phyloP scores from a whole-genome alignment of 306 rosid genomes.

The Dryas octopetala region DNA sequence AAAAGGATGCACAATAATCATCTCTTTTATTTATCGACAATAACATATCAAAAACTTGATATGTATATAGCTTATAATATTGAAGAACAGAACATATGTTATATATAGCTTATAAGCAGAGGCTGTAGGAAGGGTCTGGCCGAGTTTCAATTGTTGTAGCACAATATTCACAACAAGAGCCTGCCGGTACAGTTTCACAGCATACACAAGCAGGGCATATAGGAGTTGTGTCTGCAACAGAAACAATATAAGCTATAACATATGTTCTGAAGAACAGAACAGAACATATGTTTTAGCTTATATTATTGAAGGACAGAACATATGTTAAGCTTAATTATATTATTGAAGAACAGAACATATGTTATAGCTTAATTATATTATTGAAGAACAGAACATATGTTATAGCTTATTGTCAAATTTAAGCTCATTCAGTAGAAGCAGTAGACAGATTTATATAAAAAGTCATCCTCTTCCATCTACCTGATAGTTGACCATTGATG shows the following conservation, averaged over 20 bases:
- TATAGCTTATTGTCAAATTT: neutral
- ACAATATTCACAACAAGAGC: constrained; percentile 50
- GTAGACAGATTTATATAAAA: neutral
- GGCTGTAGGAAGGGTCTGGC: neutral
- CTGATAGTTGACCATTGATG: constrained; percentile 81
- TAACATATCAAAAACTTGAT: no score
- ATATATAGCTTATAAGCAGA: neutral
- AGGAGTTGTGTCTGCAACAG: constrained; percentile 12
- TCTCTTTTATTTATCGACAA: no score
- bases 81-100: neutral
- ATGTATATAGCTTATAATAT: no score
- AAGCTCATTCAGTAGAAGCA: constrained; percentile 13
- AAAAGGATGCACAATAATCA: no score
- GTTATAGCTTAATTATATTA: no score
- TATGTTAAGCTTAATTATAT: no score
- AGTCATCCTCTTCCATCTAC: constrained; percentile 35
- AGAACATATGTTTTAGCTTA: no score
- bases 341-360: no score
- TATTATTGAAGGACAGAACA: no score
- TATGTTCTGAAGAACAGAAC: no score
- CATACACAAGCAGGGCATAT: constrained; percentile 46
- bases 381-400: no score
- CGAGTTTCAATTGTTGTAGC: constrained; percentile 30
- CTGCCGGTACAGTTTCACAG: constrained; percentile 41
- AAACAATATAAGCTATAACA: neutral